Evolutionary conservation across 805 yeast genomes (phyloP), one percentile per base, ranked within the genome.

Genomic region (Wickerhamiella sorbophila): DNA sequence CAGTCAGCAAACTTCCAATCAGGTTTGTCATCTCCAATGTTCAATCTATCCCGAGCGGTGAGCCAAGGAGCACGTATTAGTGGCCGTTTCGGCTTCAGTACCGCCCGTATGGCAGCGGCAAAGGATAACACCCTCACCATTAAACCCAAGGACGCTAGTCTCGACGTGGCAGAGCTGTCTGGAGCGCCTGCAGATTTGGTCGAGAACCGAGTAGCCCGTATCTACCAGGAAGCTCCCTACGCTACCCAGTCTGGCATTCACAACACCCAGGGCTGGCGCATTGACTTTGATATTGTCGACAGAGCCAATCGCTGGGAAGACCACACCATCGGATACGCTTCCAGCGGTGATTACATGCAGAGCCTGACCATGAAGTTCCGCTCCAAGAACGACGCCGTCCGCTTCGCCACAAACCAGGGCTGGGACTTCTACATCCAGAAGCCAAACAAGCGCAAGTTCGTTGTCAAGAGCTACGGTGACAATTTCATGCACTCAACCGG

Each of bases 261-360:
- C 37, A 59, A 59, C 35, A 58, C 67, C 41, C 51, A 54, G 48
- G 55, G 57, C 40, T 83, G 94, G 94, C 75, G 74, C 54, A 56
- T 83, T 43, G 93, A 83, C 61, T 83, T 91, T 88, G 94, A 84
- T 56, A 72, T 82, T 33, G 63, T 78, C 43, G 76, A 76, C 36
- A 74, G 77, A 54, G 83, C 80, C 18, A 75, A 83, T 66, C 67
- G 91, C 58, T 83, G 94, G 94, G 94, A 83, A 58, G 83, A 83
- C 61, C 88, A 81, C 58, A 67, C 83, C 57, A 83, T 83, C 61
- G 94, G 94, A 20, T 83, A 81, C 67, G 87, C 81, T 54, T 72
- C 82, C 36, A 68, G 80, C 36, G 74, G 81, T 31, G 94, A 83
- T 59, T 77, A 75, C 62, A 78, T 84, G 71, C 73, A 82, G 64